Base-by-base conservation (phyloP, 768 basidiomycete species). In the Podaxis carcinomalis region DNA sequence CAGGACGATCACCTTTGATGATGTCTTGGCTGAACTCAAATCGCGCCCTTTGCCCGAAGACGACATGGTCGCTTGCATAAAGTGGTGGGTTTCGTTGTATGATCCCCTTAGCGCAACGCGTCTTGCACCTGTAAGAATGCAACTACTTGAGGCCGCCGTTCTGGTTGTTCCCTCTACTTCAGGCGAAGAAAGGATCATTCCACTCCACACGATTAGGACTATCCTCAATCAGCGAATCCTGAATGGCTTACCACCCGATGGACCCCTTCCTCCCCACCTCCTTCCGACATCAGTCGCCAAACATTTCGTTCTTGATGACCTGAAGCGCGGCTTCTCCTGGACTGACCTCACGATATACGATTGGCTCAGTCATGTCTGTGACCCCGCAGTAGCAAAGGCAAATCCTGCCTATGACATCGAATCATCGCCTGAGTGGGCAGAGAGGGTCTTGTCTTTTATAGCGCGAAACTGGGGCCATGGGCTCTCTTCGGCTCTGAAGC, bases 51-150 rank as follows among this genome's bases (percentile, higher is more conserved):
- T 99, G 25, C 69, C 72, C 3, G 83, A 91, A 68, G 74, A 77
- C 4, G 92, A 98, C 68, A 87, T 90, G 74, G 70, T 88, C n/a
- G 86, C 85, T 2, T 94, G 91, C 72, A 75, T 98, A 63, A 84
- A 84, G 60, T 98, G 97, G 96, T 95, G 95, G 91, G 79, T 81
- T 55, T 75, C 72, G 55, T 49, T 77, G 58, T 65, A 74, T 68
- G 50, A 75, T 54, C 44, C 52, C 14, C 42, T n/a, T 21, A 49
- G 40, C 39, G 32, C 51, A 7, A 10, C 57, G 11, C 21, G 56
- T 10, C 51, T 56, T 6, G 62, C 73, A 13, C 75, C 77, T 19
- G 79, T 79, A 63, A 87, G 79, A 64, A 77, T 69, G 2, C 81
- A 91, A 59, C 78, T 98, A 16, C 73, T 96, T 16, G 80, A 87